A percentile compares a stretch with the other conserved stretches of the same genome.
phyloP scores from a whole-genome alignment of 75 land plant species.

The Larix kaempferi region DNA sequence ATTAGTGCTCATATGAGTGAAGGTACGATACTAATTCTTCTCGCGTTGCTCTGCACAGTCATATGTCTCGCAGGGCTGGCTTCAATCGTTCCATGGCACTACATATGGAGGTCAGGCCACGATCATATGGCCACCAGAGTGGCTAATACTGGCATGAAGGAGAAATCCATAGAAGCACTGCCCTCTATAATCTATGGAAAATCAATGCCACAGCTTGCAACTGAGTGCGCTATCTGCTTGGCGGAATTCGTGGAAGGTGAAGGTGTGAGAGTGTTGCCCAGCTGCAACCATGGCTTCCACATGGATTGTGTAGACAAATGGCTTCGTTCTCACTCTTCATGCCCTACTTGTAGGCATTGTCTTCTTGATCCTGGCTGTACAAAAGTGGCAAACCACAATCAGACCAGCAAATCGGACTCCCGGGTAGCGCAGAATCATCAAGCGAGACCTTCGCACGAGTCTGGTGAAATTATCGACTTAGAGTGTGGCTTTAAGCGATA shows the following conservation, averaged over 20 bases:
- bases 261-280: conserved; percentile 44
- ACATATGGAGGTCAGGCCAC: background rate
- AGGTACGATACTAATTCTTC: background rate
- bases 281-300: conserved; percentile 75
- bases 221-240: conserved; percentile 65
- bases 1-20: background rate
- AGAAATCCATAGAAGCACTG: background rate
- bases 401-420: background rate
- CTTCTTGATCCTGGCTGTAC: conserved; percentile 12
- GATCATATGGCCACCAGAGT: background rate
- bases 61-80: background rate
- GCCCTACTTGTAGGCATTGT: conserved; percentile 63
- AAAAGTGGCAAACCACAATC: background rate
- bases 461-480: no score
- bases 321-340: conserved; percentile 61
- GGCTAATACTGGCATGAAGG: background rate
- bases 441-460: background rate
- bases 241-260: conserved; percentile 53
- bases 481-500: no score
- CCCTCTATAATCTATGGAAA: background rate
- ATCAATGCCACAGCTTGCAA: background rate
- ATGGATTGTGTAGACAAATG: conserved; percentile 61
- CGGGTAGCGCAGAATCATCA: background rate
- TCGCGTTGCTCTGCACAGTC: background rate
- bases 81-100: background rate